Base-by-base conservation (phyloP, 2,329 filamentous ascomycete genomes). In the Elsinoe fawcettii region DNA sequence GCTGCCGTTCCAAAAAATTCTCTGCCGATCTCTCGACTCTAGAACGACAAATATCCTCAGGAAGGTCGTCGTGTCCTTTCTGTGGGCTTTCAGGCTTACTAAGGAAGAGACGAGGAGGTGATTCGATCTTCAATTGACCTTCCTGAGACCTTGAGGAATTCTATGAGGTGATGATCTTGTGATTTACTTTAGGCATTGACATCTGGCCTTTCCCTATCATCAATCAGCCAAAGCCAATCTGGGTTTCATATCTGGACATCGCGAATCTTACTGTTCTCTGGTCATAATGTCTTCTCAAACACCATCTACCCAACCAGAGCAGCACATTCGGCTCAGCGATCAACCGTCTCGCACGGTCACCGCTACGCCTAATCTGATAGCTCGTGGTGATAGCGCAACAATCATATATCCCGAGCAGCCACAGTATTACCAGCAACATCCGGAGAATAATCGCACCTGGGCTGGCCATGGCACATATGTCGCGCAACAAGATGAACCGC, bases 301-400 rank as follows among this genome's bases (percentile, higher is more conserved):
- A 34, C 14, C 46, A 6, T 51, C 46, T 34, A 11, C 16, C n/a
- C 14, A 14, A 14, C 25, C 25, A 34, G 25, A 44, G 14, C 16
- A 44, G 16, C 39, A 20, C 4, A 44, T 12, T 34, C 23, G 23
- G 6, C 2, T 25, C 7, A 34, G 16, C 27, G 51, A 27, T n/a
- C 25, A 55, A 23, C 37, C 53, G 11, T 23, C 36, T 18, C 53
- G 53, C 22, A 32, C 14, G 2, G 12, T 27, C 27, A 55, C 37
- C 9, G 11, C 22, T 8, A 55, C 53, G n/a, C 53, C 53, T 4
- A 55, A 55, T 44, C 37, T 46, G 14, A 55, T 55, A 12, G 53
- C 37, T 12, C 32, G 51, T 12, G 16, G 32, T 2, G 36, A 54
- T 5, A 18, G 2, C 14, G 20, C 32, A 7, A n/a, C 30, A 5